Conservation (phyloP, 1,284 basidiomycete genomes). For the Pascua guehoae region DNA sequence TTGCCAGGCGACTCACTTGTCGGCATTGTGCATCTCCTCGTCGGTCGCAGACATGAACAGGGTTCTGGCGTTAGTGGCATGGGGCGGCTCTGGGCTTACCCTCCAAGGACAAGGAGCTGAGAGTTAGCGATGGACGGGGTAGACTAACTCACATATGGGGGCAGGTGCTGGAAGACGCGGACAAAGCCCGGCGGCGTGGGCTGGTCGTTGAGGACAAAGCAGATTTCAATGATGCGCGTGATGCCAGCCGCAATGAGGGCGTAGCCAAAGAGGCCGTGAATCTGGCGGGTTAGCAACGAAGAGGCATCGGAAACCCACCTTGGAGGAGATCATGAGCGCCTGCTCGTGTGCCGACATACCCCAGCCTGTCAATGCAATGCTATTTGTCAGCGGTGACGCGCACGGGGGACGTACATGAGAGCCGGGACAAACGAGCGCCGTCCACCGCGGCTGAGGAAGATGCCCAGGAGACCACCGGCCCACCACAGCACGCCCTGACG, state of each 20-base stretch:
- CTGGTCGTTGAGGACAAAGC: conserved; percentile 59
- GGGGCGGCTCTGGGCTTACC: too few species aligned
- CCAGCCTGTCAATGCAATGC: conserved; percentile 86
- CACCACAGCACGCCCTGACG: conserved; percentile 68
- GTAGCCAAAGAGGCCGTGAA: conserved; percentile 78
- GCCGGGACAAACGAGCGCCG: conserved; percentile 79
- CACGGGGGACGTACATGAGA: conserved; percentile 60
- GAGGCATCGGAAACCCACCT: conserved; percentile 52
- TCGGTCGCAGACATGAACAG: conserved; percentile 89
- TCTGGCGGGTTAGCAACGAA: conserved; percentile 52
- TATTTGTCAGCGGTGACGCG: conserved; percentile 33
- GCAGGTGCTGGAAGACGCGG: conserved; percentile 73
- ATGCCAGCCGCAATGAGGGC: conserved; percentile 82
- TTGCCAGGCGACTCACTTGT: conserved; percentile 47
- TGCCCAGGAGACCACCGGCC: conserved; percentile 83
- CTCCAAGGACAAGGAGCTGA: conserved; percentile 65
- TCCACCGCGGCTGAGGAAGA: conserved; percentile 78
- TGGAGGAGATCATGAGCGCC: conserved; percentile 75
- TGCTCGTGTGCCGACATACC: conserved; percentile 91
- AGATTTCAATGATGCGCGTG: conserved; percentile 79
- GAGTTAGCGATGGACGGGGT: neutral
- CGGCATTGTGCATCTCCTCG: conserved; percentile 71
- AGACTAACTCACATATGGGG: conserved; percentile 63
- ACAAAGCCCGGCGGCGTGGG: conserved; percentile 40
- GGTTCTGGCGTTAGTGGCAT: conserved; percentile 11